Base-by-base conservation (phyloP, 805 yeast species). In the Candida andamanensis region DNA sequence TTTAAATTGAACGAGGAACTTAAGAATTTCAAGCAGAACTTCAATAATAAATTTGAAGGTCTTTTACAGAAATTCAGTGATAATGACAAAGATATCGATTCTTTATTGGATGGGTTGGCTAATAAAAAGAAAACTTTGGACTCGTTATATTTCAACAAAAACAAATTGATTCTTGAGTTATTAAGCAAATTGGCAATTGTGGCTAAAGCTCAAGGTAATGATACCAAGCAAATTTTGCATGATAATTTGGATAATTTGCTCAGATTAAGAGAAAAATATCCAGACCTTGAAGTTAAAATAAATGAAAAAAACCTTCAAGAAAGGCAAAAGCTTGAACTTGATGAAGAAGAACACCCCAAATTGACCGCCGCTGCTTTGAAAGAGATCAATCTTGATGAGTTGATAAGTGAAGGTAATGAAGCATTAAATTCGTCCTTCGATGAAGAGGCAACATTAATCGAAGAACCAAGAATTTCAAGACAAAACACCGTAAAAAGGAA, bases 51-150 rank as follows among this genome's bases (percentile, higher is more conserved):
- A 20, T 59, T 68, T 35, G 48, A 53, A 4, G 47, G 56, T 11
- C 63, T 73, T 33, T 46, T 63, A 4, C 41, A 45, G 1, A 44
- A 58, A 38, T 56, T 77, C 28, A 49, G 54, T 15, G 52, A 53
- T 35, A 71, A 69, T 41, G 77, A 75, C 33, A 63, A 69, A 17
- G 76, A 71, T 39, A 55, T 76, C 12, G 66, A 60, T 33, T 60
- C 69, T n/a, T 58, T 72, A 15, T 56, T 73, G 41, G 74, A 74
- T 36, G 60, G 72, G 12, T 51, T 76, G 36, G 54, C 66, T 8
- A 61, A 63, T 38, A 70, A 69, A 42, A 58, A 75, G 6, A 61
- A 59, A 32, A 62, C 71, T 23, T 50, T 77, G 51, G 81, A 76
- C 39, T 56, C 54, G 25, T 57, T 71, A 35, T 74, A 73, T 40